phyloP scores from a whole-genome alignment of 1,284 basidiomycete species.

The Malassezia pachydermatis region DNA sequence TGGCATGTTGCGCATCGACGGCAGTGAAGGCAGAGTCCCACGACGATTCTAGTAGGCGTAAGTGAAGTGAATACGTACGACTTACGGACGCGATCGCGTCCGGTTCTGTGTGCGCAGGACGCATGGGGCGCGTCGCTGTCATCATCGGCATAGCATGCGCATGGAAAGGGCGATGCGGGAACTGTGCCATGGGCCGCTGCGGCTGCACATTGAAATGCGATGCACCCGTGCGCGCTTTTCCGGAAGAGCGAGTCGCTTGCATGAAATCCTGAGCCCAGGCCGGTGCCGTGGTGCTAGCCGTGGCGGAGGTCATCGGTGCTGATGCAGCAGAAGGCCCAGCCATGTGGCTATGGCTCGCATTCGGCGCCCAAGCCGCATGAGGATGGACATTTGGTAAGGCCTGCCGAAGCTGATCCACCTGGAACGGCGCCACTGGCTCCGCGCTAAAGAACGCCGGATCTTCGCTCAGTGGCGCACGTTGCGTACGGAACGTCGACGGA shows the following conservation, averaged over 20 bases:
- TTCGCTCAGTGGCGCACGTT: conserved; percentile 5
- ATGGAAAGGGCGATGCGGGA: neutral
- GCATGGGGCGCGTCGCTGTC: neutral
- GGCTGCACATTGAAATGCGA: neutral
- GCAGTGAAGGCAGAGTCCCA: conserved; percentile 44
- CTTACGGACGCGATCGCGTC: neutral
- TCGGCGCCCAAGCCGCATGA: conserved; percentile 9
- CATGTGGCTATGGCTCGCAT: too few species aligned
- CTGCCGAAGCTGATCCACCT: conserved; percentile 29
- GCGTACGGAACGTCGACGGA: conserved; percentile 13
- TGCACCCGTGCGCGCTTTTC: neutral
- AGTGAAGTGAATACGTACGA: neutral
- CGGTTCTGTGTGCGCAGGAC: neutral
- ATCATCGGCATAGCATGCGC: neutral
- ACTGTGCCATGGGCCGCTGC: neutral
- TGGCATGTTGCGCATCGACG: conserved; percentile 22
- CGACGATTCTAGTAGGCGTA: conserved; percentile 19
- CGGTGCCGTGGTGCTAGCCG: conserved; percentile 15
- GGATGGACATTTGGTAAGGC: conserved; percentile 22
- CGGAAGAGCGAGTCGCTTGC: conserved; percentile 1
- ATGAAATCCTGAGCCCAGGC: conserved; percentile 35
- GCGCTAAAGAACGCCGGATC: conserved; percentile 25
- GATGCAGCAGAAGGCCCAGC: too few species aligned
- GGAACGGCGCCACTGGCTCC: conserved; percentile 21
- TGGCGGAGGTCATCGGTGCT: too few species aligned